Conservation (phyloP, 805 yeast species). For the Wilhelminamyces savonicus region DNA sequence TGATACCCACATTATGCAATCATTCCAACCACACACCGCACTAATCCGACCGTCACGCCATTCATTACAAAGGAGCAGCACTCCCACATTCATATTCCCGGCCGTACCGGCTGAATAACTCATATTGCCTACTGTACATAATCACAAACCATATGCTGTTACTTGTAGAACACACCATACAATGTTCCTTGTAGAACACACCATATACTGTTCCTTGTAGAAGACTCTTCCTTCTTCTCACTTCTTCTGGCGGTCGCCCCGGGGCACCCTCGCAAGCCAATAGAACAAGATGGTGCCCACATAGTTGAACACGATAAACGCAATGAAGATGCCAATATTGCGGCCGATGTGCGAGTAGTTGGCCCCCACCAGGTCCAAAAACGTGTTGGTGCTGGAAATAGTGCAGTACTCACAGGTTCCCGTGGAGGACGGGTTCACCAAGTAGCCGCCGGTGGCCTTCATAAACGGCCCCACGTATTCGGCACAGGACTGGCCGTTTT, state of each 20-base stretch:
- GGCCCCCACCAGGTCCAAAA: conserved; percentile 42
- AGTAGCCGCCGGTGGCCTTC: conserved; percentile 16
- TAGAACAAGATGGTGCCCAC: conserved; percentile 30
- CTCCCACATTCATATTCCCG: too few relatives aligned
- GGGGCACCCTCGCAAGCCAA: conserved; percentile 74
- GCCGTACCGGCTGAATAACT: too few relatives aligned
- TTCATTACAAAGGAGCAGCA: too few relatives aligned
- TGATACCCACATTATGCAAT: too few relatives aligned
- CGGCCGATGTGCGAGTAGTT: conserved; percentile 54
- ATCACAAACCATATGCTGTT: too few relatives aligned
- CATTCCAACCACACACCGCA: too few relatives aligned
- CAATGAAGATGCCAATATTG: conserved; percentile 52
- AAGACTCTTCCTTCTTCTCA: too few relatives aligned
- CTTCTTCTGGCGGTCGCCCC: conserved; percentile 41
- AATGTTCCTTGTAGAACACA: too few relatives aligned
- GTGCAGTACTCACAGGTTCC: conserved; percentile 56
- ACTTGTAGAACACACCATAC: too few relatives aligned
- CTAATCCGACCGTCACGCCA: too few relatives aligned
- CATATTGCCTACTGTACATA: too few relatives aligned
- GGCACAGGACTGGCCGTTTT: conserved; percentile 16
- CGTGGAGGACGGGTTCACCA: conserved; percentile 18
- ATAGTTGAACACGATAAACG: conserved; percentile 37
- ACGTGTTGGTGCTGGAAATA: conserved; percentile 50
- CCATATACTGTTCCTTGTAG: too few relatives aligned
- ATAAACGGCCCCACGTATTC: conserved; percentile 24